Conservation (phyloP, 2,329 filamentous ascomycete genomes). For the Fusarium avenaceum region DNA sequence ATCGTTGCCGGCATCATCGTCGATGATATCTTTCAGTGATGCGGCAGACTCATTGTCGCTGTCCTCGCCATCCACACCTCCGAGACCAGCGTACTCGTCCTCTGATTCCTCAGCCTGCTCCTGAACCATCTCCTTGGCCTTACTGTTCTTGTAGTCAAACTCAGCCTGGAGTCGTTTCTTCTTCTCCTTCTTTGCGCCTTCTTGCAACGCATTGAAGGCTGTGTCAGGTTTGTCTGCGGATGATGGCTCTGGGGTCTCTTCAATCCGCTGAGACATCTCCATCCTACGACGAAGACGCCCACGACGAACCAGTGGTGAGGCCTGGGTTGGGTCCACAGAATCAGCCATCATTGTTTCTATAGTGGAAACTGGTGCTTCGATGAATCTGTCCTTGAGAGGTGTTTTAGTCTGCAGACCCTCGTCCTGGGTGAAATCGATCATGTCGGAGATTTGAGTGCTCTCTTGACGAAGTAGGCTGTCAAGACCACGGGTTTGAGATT, state of each 20-base stretch:
- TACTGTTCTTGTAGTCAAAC: slow-evolving; percentile 88
- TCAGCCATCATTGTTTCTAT: slow-evolving; percentile 73
- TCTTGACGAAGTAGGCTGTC: slow-evolving; percentile 67
- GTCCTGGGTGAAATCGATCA: slow-evolving; percentile 85
- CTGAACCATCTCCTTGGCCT: slow-evolving; percentile 87
- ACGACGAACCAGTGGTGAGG: slow-evolving; percentile 76
- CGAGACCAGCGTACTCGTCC: slow-evolving; percentile 95
- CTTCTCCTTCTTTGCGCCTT: slow-evolving; percentile 69
- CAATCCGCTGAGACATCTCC: slow-evolving; percentile 47
- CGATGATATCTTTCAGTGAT: slow-evolving; percentile 87
- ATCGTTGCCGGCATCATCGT: slow-evolving; percentile 82
- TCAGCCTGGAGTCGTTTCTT: slow-evolving; percentile 65
- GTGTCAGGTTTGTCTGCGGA: slow-evolving; percentile 45
- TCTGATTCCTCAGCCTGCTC: slow-evolving; percentile 98
- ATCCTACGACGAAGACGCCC: slow-evolving; percentile 65
- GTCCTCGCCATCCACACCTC: slow-evolving; percentile 90
- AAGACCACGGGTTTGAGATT: slow-evolving; percentile 71
- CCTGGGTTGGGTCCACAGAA: slow-evolving; percentile 60
- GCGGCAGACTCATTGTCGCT: slow-evolving; percentile 79
- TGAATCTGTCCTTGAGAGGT: slow-evolving; percentile 76
- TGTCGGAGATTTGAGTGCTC: slow-evolving; percentile 74
- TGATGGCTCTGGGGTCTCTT: slow-evolving; percentile 41
- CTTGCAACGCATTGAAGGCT: slow-evolving; percentile 80
- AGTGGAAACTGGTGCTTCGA: slow-evolving; percentile 75
- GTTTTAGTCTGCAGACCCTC: slow-evolving; percentile 80